Evolutionary conservation across 2,329 filamentous ascomycete genomes (phyloP), one percentile per base, ranked within the genome.

Genomic region (Colletotrichum trifolii): DNA sequence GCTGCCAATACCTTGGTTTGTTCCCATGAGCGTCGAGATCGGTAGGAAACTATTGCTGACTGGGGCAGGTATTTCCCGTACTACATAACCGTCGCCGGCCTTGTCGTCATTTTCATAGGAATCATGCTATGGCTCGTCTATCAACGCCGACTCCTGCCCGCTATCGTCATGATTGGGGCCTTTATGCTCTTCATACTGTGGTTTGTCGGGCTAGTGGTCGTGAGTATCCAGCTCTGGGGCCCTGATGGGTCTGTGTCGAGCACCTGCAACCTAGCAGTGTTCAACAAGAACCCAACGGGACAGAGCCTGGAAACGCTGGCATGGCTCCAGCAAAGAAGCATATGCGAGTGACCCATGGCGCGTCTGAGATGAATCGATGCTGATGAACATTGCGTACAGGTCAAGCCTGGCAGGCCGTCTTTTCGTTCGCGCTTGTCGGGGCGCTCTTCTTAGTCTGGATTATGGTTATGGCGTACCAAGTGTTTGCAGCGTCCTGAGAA

Each of bases 151-250:
- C 80, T 91, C 2, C 78, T 91, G 0, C 86, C 86, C 0, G 82
- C 83, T 50, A 87, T 88, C 71, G 86, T 88, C 72, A 85, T 88
- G 78, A 83, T 91, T 17, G 87, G 87, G 63, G 84, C 84, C 49
- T 90, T 91, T 71, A 83, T 90, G 69, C 79, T 91, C 60, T 90
- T 91, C 66, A 81, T 91, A 2, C 77, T 91, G n/a, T 91, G 88
- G 87, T 78, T 90, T 42, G 87, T 89, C 40, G 89, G 88, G 0
- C 78, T 91, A 8, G 82, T 91, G 50, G 85, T 89, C 47, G 79
- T 87, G 6, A 82, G 82, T 13, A 84, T 90, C 59, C 83, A 90
- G 76, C 83, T 91, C 1, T 91, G 87, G 83, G 88, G 89, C 0
- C 84, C 87, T 1, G 71, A 75, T 3, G 87, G 86, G 8, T 83